These are phyloP conservation scores for Tympanopsis confertula DNA, from an alignment of 2,329 filamentous ascomycete species.

Conservation along the genomic window DNA sequence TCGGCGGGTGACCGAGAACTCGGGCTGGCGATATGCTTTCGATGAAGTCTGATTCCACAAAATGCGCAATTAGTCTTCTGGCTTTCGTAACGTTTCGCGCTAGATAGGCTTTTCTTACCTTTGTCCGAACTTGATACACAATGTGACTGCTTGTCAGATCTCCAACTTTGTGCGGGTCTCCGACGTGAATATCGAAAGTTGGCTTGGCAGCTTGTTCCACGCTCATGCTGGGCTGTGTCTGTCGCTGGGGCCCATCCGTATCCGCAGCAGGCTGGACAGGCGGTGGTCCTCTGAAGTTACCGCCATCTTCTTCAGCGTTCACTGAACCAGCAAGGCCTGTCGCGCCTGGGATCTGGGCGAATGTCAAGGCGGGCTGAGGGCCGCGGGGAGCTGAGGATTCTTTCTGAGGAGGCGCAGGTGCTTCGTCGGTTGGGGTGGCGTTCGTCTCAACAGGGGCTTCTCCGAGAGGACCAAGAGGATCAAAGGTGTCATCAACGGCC, in stretches of 20 bases:
- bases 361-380: constrained; percentile 30
- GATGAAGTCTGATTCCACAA: constrained; percentile 62
- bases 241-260: constrained; percentile 35
- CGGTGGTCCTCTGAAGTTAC: constrained; percentile 53
- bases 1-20: constrained; percentile 85
- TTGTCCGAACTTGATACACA: constrained; percentile 89
- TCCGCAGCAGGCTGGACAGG: constrained; percentile 47
- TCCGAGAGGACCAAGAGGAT: constrained; percentile 50
- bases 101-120: constrained; percentile 40
- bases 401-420: constrained; percentile 60
- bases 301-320: constrained; percentile 61
- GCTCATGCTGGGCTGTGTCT: constrained; percentile 63
- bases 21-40: constrained; percentile 84
- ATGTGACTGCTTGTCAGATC: constrained; percentile 95
- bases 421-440: constrained; percentile 27
- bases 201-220: constrained; percentile 90
- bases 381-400: constrained; percentile 52
- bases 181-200: constrained; percentile 78
- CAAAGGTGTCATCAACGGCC: constrained; percentile 65
- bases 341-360: constrained; percentile 25
- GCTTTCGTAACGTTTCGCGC: background rate
- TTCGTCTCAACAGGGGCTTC: constrained; percentile 15
- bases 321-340: constrained; percentile 43
- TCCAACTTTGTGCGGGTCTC: constrained; percentile 95
- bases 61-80: constrained; percentile 6